A percentile compares a stretch with the other conserved stretches of the same genome.
Conservation (phyloP, 1,284 basidiomycete genomes). For the Pseudomicrostroma phylloplanum region DNA sequence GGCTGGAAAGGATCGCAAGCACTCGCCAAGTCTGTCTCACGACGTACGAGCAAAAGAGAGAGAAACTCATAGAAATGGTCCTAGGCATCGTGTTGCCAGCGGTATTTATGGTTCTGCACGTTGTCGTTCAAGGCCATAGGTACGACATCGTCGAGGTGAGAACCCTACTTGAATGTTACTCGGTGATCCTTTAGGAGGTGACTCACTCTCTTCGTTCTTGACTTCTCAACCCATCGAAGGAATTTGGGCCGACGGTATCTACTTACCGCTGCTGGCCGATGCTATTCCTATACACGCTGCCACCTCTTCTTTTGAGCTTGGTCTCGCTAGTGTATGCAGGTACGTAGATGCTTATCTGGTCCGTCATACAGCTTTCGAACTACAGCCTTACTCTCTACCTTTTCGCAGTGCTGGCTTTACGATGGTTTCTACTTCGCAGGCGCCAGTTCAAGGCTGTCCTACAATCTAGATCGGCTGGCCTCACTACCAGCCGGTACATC, state of each 20-base stretch:
- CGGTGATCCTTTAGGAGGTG: no score
- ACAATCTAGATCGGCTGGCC: not conserved
- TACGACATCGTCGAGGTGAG: slow-evolving; percentile 6
- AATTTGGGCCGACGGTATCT: slow-evolving; percentile 4
- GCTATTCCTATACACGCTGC: slow-evolving; percentile 1
- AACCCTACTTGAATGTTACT: no score
- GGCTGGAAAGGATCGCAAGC: not conserved
- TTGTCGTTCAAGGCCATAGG: slow-evolving; percentile 8
- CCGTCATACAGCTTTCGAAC: not conserved
- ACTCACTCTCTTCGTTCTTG: no score
- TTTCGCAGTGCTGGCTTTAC: not conserved
- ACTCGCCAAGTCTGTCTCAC: not conserved
- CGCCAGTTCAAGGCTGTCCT: not conserved
- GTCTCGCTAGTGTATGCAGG: not conserved
- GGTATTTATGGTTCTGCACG: not conserved
- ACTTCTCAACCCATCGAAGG: no score
- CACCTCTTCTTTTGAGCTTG: not conserved
- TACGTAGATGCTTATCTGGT: no score
- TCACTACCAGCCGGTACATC: not conserved
- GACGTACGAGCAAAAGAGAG: not conserved
- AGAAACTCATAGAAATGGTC: not conserved
- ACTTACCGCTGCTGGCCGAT: not conserved
- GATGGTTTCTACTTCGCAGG: not conserved
- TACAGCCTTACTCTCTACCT: not conserved
- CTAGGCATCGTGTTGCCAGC: not conserved